Evolutionary conservation across 2,329 filamentous ascomycete genomes (phyloP).

Genomic region (Aspergillus sp.): DNA sequence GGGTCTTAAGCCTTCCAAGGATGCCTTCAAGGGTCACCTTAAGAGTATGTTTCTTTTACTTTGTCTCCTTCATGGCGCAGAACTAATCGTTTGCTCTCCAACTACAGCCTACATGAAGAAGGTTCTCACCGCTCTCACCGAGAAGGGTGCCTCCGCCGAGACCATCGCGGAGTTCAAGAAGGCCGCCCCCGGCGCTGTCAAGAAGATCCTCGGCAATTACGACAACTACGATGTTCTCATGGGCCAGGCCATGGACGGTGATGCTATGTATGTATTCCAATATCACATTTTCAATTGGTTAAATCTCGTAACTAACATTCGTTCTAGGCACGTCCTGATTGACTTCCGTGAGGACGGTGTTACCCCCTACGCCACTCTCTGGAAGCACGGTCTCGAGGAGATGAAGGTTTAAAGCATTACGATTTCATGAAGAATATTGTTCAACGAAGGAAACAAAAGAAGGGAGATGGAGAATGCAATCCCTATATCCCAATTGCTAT

Average conservation of each 20-base stretch:
- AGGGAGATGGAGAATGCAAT: slow-evolving; percentile 15
- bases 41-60: slow-evolving; percentile 63
- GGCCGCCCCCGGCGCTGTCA: slow-evolving; percentile 71
- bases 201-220: slow-evolving; percentile 85
- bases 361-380: slow-evolving; percentile 85
- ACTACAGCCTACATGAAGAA: slow-evolving; percentile 82
- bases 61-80: background rate
- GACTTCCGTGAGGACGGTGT: slow-evolving; percentile 97
- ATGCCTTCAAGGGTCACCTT: slow-evolving; percentile 76
- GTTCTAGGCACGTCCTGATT: slow-evolving; percentile 74
- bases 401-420: slow-evolving; percentile 75
- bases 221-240: slow-evolving; percentile 96
- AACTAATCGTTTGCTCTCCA: slow-evolving; percentile 1
- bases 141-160: slow-evolving; percentile 61
- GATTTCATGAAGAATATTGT: slow-evolving; percentile 17
- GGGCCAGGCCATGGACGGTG: slow-evolving; percentile 87
- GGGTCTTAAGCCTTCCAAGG: slow-evolving; percentile 65
- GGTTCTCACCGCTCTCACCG: slow-evolving; percentile 70
- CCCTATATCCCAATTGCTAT: slow-evolving; percentile 11
- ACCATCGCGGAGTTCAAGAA: slow-evolving; percentile 77
- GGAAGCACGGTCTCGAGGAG: slow-evolving; percentile 89
- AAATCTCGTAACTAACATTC: background rate
- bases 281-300: background rate
- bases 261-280: slow-evolving; percentile 74
- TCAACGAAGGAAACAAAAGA: slow-evolving; percentile 24